Evolutionary conservation across 176 grass and related monocot genomes (phyloP), one percentile per base, ranked within the genome.

Genomic region (Bonia amplexicaulis): DNA sequence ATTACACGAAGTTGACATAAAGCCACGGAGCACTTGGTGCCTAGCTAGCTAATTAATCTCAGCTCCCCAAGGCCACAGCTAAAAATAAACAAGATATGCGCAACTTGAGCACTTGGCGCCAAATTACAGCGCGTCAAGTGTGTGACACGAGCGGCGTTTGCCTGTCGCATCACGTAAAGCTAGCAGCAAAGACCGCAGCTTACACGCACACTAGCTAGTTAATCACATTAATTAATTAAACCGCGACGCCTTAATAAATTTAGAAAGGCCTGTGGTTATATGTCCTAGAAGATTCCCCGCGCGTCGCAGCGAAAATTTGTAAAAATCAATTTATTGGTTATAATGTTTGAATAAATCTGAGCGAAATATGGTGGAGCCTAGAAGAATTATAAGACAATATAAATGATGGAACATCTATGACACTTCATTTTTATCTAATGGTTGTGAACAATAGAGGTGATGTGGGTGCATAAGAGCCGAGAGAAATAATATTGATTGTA

Each of bases 1-100:
- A 90, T 87, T 87, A 67, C 84, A 23, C 74, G 79, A 90, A 83
- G 79, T 79, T 83, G 40, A 31, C 15, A 83, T 42, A 90, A 72
- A 85, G 44, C 23, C 31, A 41, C 1, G 26, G 66, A 49, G 37
- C 66, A 73, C 84, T 72, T 86, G 71, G 78, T 6, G 60, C 64
- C 78, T 79, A 57, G 46, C 27, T n/a, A 31, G 23, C 35, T 77
- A n/a, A 46, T 63, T 52, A 71, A 19, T 53, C n/a, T 31, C 17
- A 65, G 7, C 77, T n/a, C 23, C 54, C 19, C 10, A 1, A 5
- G 10, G 14, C 55, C 39, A 47, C 25, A 53, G 19, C 44, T 63
- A 46, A 49, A 81, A 29, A 62, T 29, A 77, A 64, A 31, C 70
- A 11, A 65, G 66, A 71, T 88, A 65, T 65, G 25, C 7, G 75